These are phyloP conservation scores for Aspergillus cejpii DNA, from an alignment of 2,329 filamentous ascomycete genomes.

Conservation along the genomic window DNA sequence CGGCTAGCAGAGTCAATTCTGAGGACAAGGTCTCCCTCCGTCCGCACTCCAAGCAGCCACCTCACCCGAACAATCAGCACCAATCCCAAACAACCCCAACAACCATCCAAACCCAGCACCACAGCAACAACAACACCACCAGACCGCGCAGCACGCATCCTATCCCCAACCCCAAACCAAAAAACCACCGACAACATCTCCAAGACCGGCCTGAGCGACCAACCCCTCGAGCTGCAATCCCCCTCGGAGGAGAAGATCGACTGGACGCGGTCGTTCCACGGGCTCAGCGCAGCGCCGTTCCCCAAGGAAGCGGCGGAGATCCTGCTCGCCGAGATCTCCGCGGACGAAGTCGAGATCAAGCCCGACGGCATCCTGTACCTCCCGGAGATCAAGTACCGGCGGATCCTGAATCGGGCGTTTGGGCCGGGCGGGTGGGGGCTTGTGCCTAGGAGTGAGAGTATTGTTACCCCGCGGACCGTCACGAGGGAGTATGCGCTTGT, in stretches of 20 bases:
- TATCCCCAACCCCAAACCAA: conserved; percentile 24
- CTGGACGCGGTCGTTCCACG: conserved; percentile 80
- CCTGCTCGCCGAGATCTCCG: conserved; percentile 60
- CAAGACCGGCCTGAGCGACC: conserved; percentile 35
- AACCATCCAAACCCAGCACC: conserved; percentile 10
- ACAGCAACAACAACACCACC: conserved; percentile 12
- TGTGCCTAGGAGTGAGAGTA: conserved; percentile 76
- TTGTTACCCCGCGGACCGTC: conserved; percentile 70
- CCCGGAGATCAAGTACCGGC: conserved; percentile 94
- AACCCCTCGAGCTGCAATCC: conserved; percentile 28
- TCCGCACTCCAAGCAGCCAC: neutral
- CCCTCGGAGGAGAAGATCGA: conserved; percentile 51
- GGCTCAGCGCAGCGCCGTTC: conserved; percentile 66
- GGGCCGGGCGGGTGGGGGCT: conserved; percentile 94
- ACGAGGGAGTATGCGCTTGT: conserved; percentile 92
- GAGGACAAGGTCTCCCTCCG: neutral
- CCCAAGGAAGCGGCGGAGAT: conserved; percentile 60
- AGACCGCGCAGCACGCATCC: conserved; percentile 13
- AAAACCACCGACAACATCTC: conserved; percentile 34
- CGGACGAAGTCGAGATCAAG: conserved; percentile 88
- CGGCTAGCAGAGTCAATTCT: conserved; percentile 12
- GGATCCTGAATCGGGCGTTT: conserved; percentile 84
- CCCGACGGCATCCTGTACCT: conserved; percentile 94
- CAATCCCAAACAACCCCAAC: conserved; percentile 5
- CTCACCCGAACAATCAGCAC: conserved; percentile 9